phyloP scores from a whole-genome alignment of 345 rosid genomes.

The Murraya paniculata region DNA sequence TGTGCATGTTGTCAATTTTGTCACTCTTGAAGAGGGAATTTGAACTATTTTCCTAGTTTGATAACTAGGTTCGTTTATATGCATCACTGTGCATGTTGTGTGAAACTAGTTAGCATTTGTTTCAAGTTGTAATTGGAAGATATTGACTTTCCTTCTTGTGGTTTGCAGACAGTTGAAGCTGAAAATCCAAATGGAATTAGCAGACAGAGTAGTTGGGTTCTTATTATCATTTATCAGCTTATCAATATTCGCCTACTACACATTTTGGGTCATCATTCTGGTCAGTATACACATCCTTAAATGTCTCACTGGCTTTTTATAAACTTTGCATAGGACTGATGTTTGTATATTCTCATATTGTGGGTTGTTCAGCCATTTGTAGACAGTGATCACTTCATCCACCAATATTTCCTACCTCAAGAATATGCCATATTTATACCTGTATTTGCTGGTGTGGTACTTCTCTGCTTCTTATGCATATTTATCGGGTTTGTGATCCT shows the following conservation, averaged over 20 bases:
- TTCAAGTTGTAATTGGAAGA: background rate
- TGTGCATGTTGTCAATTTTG: background rate
- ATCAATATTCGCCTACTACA: conserved; percentile 83
- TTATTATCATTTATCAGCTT: conserved; percentile 62
- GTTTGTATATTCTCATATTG: background rate
- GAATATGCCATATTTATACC: conserved; percentile 84
- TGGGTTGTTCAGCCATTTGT: conserved; percentile 78
- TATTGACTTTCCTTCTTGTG: background rate
- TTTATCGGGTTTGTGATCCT: conserved; percentile 79
- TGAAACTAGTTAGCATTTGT: background rate
- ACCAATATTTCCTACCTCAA: conserved; percentile 79
- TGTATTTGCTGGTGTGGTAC: conserved; percentile 63
- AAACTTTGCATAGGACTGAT: background rate
- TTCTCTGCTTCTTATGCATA: conserved; percentile 58
- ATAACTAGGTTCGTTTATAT: background rate
- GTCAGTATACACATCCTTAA: conserved; percentile 31
- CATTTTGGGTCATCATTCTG: conserved; percentile 95
- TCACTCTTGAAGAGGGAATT: background rate
- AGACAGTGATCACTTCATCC: conserved; percentile 79
- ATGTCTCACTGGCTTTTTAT: background rate
- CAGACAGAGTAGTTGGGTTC: conserved; percentile 83
- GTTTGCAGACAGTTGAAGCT: conserved; percentile 4
- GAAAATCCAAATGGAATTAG: conserved; percentile 59
- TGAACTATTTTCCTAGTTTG: background rate
- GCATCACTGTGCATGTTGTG: background rate